Evolutionary conservation across 108 stramenopile genomes (phyloP), one percentile per base, ranked within the genome.

Genomic region (Nitzschia palea): DNA sequence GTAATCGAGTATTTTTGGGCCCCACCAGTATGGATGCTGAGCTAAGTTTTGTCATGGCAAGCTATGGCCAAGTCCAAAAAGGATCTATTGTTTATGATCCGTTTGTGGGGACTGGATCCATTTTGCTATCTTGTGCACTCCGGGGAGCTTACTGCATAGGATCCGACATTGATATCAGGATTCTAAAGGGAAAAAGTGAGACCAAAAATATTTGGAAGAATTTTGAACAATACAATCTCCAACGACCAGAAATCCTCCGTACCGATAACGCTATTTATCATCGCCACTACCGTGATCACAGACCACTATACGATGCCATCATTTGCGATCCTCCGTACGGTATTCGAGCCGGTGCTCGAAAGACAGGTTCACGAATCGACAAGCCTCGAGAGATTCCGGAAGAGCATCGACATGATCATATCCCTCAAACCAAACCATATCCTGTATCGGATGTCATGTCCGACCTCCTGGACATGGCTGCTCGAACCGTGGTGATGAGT

Each of bases 1-100:
- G 96, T 69, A 91, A 91, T 60, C 83, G 99, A 48, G 33, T 67
- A 4, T 99, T 96, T 71, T 80, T 99, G 0, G 99, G 99, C 0
- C 99, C 99, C 4, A 99, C 99, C 2, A 91, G 90, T n/a, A 91
- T 99, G 95, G 99, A 99, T 71, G 81, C 94, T 27, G 96, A 97
- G 50, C 81, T 99, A 5, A 77, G 86, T 48, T 82, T 98, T 30
- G 80, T 99, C 60, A 97, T 99, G 97, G 88, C 95, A n/a, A 97
- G 89, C 68, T 70, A 90, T 12, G 98, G 82, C 14, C 63, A 80
- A 73, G 82, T 90, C 23, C 56, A 68, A 44, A 67, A 68, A 36
- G 73, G 83, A 18, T 75, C 79, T 2, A 70, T 95, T 23, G 88
- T 83, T 5, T 83, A 94, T 58, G 98, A 99, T 74, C 97, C 97